phyloP scores from a whole-genome alignment of 305 asterid genomes.

The Withania somnifera region DNA sequence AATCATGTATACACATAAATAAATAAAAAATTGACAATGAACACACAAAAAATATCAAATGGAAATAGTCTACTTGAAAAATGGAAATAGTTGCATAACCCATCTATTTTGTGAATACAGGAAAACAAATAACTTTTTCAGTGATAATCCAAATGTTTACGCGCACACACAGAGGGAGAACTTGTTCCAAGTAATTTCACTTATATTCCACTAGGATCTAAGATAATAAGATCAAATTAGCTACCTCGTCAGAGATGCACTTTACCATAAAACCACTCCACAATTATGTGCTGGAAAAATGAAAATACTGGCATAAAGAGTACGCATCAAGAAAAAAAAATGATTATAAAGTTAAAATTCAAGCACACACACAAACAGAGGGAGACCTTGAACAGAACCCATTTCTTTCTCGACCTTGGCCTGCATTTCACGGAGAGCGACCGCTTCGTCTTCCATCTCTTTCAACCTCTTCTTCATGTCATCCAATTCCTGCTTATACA shows the following conservation, averaged over 20 bases:
- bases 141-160: not conserved
- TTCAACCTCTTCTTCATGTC: conserved; percentile 63
- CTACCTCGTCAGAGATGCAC: not conserved
- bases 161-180: not conserved
- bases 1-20: not conserved
- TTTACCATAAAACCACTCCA: not conserved
- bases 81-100: not conserved
- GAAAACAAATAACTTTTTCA: not conserved
- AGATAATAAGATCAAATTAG: not conserved
- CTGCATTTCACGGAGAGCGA: conserved; percentile 79
- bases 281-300: not conserved
- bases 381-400: conserved; percentile 59
- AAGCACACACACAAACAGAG: not conserved
- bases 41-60: no score
- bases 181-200: not conserved
- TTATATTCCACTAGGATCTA: not conserved
- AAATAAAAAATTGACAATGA: no score
- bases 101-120: not conserved
- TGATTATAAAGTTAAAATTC: not conserved
- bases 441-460: conserved; percentile 76
- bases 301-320: not conserved
- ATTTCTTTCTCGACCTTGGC: conserved; percentile 67
- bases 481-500: conserved; percentile 38
- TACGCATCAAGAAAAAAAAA: not conserved
- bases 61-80: not conserved